Evolutionary conservation across 108 stramenopile genomes (phyloP), one percentile per base, ranked within the genome.

Genomic region (Mediolabrus comicus): DNA sequence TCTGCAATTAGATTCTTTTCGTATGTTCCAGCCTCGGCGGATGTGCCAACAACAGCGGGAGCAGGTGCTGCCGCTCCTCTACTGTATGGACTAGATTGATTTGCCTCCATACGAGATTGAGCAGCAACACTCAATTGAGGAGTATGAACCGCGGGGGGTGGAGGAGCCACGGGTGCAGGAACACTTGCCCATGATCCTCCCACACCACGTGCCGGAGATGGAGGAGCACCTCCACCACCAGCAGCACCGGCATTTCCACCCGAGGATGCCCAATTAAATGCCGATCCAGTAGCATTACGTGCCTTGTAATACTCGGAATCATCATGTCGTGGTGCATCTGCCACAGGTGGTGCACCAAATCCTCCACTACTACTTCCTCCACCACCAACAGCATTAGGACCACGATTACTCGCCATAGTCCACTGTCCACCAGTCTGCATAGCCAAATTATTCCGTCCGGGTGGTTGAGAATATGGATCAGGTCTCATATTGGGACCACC

Each of bases 401-500:
- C 92, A 59, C 92, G 86, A 71, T 95, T 95, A 58, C 86, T 87
- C 2, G 91, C 90, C 90, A 91, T 95, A 36, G 93, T 92, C 93
- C 93, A 95, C 66, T 95, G 87, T 62, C 91, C 91, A 63, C 78
- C 81, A 12, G 93, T 95, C 68, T 85, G 81, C 26, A 79, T 69
- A 34, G 87, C 72, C 16, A 95, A 62, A 33, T 92, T 83, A 36
- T 69, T 69, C 56, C 89, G 79, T 54, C 93, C 93, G 0, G 93
- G 93, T 29, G 65, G 71, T 35, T 73, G 74, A 32, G 68, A 36
- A 67, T 79, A 92, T 77, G 83, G 68, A 72, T 82, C 84, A 3
- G 72, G 79, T 28, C 87, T 80, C 26, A 79, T 65, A 59, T 77
- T 53, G 3, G 81, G 81, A 16, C 76, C 81, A 55, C 59, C 80